phyloP scores from a whole-genome alignment of 2,329 filamentous ascomycete species.

The Cercospora sp. region DNA sequence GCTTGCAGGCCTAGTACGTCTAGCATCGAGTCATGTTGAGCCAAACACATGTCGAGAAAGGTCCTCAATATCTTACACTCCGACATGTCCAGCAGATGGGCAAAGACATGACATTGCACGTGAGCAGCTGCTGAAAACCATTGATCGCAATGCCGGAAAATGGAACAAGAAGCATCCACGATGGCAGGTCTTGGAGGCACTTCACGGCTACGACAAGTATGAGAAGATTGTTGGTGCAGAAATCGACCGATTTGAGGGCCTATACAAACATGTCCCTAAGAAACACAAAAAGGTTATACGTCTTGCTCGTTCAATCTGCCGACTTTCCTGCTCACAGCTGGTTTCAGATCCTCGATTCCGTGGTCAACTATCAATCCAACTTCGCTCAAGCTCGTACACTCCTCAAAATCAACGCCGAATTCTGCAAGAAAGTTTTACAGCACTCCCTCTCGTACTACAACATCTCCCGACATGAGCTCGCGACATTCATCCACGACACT shows the following conservation, averaged over 20 bases:
- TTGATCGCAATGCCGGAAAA: constrained; percentile 17
- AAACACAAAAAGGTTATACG: constrained; percentile 20
- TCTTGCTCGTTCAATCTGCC: background rate
- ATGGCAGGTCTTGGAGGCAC: constrained; percentile 74
- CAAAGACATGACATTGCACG: constrained; percentile 9
- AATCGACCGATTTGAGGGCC: constrained; percentile 20
- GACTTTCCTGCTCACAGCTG: background rate
- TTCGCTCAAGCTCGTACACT: constrained; percentile 51
- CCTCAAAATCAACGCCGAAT: constrained; percentile 77
- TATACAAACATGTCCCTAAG: constrained; percentile 24
- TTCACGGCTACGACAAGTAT: constrained; percentile 67
- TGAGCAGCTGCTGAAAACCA: constrained; percentile 13
- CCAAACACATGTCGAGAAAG: background rate
- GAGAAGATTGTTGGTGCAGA: constrained; percentile 20
- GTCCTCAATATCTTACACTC: background rate
- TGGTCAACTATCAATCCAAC: constrained; percentile 21
- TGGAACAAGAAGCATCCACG: constrained; percentile 54
- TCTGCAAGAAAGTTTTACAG: constrained; percentile 71
- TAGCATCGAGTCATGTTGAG: background rate
- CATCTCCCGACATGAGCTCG: constrained; percentile 20
- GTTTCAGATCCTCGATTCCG: constrained; percentile 21
- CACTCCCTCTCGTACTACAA: constrained; percentile 47
- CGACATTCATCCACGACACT: constrained; percentile 20
- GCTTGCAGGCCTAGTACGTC: constrained; percentile 4
- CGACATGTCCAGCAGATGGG: constrained; percentile 1